These are phyloP conservation scores for Eucalyptus leucophloia DNA, from an alignment of 345 rosid genomes.

Conservation along the genomic window DNA sequence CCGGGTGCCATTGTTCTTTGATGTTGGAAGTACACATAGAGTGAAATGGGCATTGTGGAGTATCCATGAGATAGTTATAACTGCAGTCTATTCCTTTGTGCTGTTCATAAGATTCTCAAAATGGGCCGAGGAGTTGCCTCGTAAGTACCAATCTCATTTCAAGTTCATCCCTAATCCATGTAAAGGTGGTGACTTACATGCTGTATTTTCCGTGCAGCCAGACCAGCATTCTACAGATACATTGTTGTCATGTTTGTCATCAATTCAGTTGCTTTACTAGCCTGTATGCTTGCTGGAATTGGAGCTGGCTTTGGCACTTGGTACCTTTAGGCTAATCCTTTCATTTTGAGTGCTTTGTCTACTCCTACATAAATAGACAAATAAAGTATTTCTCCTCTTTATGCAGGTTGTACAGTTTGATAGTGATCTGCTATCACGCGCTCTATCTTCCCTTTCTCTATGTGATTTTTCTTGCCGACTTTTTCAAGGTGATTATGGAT, in stretches of 20 bases:
- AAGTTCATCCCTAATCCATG: neutral
- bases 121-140: conserved; percentile 78
- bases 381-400: neutral
- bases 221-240: conserved; percentile 88
- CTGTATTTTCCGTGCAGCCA: conserved; percentile 30
- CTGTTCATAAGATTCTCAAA: conserved; percentile 57
- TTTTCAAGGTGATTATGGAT: conserved; percentile 55
- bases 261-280: conserved; percentile 47
- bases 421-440: conserved; percentile 61
- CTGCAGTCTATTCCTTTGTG: conserved; percentile 60
- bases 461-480: conserved; percentile 73
- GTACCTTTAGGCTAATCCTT: conserved; percentile 10
- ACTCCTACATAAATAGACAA: neutral
- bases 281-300: conserved; percentile 47
- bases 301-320: conserved; percentile 60
- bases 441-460: conserved; percentile 81
- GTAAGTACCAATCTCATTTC: conserved; percentile 16
- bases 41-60: conserved; percentile 84
- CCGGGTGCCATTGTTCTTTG: conserved; percentile 65
- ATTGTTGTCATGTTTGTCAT: conserved; percentile 46
- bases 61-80: conserved; percentile 57
- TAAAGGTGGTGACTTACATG: neutral
- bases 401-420: conserved; percentile 62
- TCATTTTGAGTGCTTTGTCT: neutral
- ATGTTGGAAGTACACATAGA: conserved; percentile 27